Conservation (phyloP, 2,329 filamentous ascomycete genomes). For the Aspergillus oerlinghausenensis region DNA sequence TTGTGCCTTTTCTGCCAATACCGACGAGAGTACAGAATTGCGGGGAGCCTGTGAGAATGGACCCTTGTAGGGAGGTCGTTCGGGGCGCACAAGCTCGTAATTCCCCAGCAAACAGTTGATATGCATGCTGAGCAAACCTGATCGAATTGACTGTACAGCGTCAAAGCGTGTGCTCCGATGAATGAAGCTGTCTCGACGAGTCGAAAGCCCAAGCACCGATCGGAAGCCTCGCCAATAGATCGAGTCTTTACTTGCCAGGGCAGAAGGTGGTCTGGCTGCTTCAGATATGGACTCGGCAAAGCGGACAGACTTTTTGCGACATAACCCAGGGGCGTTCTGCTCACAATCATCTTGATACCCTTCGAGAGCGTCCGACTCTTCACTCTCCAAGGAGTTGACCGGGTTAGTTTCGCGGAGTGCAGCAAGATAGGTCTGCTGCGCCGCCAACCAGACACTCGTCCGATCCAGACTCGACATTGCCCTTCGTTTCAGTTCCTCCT, state of each 20-base stretch:
- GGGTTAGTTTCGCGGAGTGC: slow-evolving; percentile 58
- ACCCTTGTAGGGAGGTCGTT: slow-evolving; percentile 67
- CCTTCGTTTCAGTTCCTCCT: slow-evolving; percentile 65
- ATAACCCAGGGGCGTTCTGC: slow-evolving; percentile 11
- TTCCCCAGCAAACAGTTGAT: slow-evolving; percentile 79
- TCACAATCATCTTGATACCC: slow-evolving; percentile 14
- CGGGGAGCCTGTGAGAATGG: slow-evolving; percentile 67
- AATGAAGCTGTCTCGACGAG: slow-evolving; percentile 71
- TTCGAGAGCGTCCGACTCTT: slow-evolving; percentile 15
- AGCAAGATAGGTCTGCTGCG: slow-evolving; percentile 72
- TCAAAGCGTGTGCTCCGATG: slow-evolving; percentile 83
- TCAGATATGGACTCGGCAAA: slow-evolving; percentile 32
- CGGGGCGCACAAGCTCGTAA: slow-evolving; percentile 69
- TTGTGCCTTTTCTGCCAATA: slow-evolving; percentile 47
- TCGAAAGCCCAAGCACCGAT: slow-evolving; percentile 63
- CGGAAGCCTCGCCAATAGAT: slow-evolving; percentile 89
- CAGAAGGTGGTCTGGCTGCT: slow-evolving; percentile 38
- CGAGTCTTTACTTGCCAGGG: slow-evolving; percentile 58
- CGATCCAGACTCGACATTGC: slow-evolving; percentile 74
- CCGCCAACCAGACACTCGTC: slow-evolving; percentile 79
- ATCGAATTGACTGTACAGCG: slow-evolving; percentile 75
- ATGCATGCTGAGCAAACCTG: slow-evolving; percentile 68
- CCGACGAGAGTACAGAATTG: slow-evolving; percentile 60
- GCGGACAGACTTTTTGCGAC: slow-evolving; percentile 27
- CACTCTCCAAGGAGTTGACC: slow-evolving; percentile 36